These are phyloP conservation scores for Trametes sanguinea DNA, from an alignment of 768 basidiomycete genomes.

Conservation along the genomic window DNA sequence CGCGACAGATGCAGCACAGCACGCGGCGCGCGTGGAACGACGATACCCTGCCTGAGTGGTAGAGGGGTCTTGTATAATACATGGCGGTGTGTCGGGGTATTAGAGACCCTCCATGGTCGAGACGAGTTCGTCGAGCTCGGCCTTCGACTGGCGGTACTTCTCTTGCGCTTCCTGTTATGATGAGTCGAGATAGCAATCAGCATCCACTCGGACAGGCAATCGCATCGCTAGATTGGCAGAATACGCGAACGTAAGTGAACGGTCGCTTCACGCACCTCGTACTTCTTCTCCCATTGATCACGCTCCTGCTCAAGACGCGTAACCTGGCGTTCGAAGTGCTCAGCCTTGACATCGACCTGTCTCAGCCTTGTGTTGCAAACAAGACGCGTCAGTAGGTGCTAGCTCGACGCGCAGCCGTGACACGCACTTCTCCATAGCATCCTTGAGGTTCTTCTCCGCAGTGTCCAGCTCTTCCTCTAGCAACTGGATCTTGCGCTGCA, in stretches of 20 bases:
- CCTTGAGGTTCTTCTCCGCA: slow-evolving; percentile 95
- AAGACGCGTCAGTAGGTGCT: slow-evolving; percentile 4
- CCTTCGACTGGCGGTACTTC: slow-evolving; percentile 75
- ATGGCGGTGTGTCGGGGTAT: slow-evolving; percentile 14
- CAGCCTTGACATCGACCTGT: slow-evolving; percentile 97
- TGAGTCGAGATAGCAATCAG: slow-evolving; percentile 12
- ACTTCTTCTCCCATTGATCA: slow-evolving; percentile 92
- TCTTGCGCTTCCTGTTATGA: slow-evolving; percentile 59
- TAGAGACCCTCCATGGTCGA: slow-evolving; percentile 60
- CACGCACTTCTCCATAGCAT: slow-evolving; percentile 95
- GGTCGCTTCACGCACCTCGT: slow-evolving; percentile 63
- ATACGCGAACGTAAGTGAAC: neutral
- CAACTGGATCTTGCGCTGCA: slow-evolving; percentile 83
- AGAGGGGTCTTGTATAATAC: slow-evolving; percentile 17
- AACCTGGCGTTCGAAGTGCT: slow-evolving; percentile 95
- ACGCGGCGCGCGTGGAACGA: neutral
- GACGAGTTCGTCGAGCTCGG: slow-evolving; percentile 84
- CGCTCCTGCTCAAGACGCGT: slow-evolving; percentile 86
- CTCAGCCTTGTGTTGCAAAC: slow-evolving; percentile 60
- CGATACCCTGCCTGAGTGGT: neutral
- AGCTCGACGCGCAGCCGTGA: neutral
- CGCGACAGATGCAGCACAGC: slow-evolving; percentile 11
- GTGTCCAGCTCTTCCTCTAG: slow-evolving; percentile 95
- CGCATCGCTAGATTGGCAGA: neutral
- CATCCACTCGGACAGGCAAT: neutral